Evolutionary conservation across 148 eudicot genomes (phyloP).

Genomic region (Diospyros lotus): DNA sequence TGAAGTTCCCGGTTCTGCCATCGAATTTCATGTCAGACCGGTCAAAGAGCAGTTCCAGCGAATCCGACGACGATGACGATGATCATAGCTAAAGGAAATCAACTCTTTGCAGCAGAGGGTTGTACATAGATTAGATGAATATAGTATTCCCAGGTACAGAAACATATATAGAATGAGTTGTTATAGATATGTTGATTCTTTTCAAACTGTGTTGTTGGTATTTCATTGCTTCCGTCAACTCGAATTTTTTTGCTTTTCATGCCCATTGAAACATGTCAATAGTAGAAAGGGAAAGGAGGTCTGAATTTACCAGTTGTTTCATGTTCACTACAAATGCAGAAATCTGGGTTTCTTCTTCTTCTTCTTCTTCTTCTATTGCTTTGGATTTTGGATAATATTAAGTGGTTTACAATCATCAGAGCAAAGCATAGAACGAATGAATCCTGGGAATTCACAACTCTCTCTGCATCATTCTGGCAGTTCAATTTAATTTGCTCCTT

Average conservation of each 20-base stretch:
- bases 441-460: too few relatives aligned
- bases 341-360: too few relatives aligned
- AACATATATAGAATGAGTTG: not conserved
- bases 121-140: constrained; percentile 26
- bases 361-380: too few relatives aligned
- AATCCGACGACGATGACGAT: constrained; percentile 37
- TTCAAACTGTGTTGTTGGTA: not conserved
- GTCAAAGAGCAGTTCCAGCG: constrained; percentile 40
- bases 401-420: too few relatives aligned
- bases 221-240: not conserved
- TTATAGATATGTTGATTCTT: not conserved
- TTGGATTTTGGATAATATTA: too few relatives aligned
- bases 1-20: constrained; percentile 71
- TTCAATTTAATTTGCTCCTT: too few relatives aligned
- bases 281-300: not conserved
- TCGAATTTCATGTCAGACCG: constrained; percentile 64
- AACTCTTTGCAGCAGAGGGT: not conserved
- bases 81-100: constrained; percentile 3
- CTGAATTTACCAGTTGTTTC: not conserved
- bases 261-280: not conserved
- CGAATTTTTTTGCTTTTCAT: not conserved
- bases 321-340: too few relatives aligned
- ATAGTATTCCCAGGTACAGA: not conserved
- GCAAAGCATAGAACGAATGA: too few relatives aligned
- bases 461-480: too few relatives aligned